Conservation (phyloP, 2,329 filamentous ascomycete genomes). For the Hymenoscyphus infarciens region DNA sequence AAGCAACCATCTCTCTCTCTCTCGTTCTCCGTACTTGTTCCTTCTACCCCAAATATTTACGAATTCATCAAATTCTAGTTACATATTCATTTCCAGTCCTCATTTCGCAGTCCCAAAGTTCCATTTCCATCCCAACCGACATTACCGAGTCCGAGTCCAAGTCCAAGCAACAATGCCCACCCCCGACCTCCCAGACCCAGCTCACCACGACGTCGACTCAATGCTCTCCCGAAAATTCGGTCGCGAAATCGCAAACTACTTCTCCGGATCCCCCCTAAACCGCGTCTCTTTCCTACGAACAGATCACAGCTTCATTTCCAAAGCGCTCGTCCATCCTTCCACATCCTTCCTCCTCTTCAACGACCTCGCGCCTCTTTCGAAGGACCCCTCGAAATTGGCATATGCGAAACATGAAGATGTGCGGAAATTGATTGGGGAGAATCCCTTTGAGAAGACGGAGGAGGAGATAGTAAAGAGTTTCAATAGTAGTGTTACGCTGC, state of each 20-base stretch:
- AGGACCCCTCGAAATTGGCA: slow-evolving; percentile 58
- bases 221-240: slow-evolving; percentile 77
- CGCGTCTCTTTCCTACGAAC: slow-evolving; percentile 73
- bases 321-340: slow-evolving; percentile 61
- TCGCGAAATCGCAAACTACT: slow-evolving; percentile 79
- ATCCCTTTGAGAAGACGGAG: slow-evolving; percentile 69
- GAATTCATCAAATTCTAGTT: not conserved
- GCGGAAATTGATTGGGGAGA: slow-evolving; percentile 62
- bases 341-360: slow-evolving; percentile 76
- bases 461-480: slow-evolving; percentile 68
- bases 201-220: slow-evolving; percentile 33
- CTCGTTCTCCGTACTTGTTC: not conserved
- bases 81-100: not conserved
- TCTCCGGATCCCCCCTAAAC: slow-evolving; percentile 73
- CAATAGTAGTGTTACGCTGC: slow-evolving; percentile 64
- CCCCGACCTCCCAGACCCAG: slow-evolving; percentile 33
- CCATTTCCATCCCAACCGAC: not conserved
- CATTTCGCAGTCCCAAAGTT: not conserved
- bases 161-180: slow-evolving; percentile 28
- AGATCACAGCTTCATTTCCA: slow-evolving; percentile 66
- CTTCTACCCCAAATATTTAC: not conserved
- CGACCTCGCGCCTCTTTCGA: slow-evolving; percentile 70
- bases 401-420: slow-evolving; percentile 69
- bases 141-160: too few species aligned
- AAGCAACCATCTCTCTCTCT: not conserved